A percentile compares a stretch with the other conserved stretches of the same genome.
These are phyloP conservation scores for Globisporangium barbulae DNA, from an alignment of 352 stramenopile genomes.

Conservation along the genomic window DNA sequence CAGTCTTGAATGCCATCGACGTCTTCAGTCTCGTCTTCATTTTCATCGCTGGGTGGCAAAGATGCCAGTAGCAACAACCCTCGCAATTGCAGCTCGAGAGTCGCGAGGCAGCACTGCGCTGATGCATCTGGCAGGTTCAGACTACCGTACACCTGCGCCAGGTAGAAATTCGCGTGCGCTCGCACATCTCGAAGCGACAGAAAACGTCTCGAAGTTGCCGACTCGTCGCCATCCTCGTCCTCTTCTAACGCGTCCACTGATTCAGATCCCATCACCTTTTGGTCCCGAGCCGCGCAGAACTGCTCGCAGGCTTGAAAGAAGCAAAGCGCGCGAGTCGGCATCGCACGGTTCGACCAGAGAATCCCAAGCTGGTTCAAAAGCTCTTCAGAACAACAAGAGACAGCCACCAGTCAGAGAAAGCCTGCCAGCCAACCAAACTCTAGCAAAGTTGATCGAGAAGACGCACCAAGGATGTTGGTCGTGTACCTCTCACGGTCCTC, in stretches of 20 bases:
- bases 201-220: background rate
- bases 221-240: constrained; percentile 6
- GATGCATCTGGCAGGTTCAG: constrained; percentile 49
- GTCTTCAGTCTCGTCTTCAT: background rate
- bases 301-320: constrained; percentile 43
- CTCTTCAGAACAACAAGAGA: constrained; percentile 14
- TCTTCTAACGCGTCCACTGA: background rate
- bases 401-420: background rate
- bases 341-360: constrained; percentile 59
- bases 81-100: constrained; percentile 58
- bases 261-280: background rate
- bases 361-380: constrained; percentile 68
- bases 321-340: constrained; percentile 43
- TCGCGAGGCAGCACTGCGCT: constrained; percentile 55
- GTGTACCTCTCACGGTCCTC: constrained; percentile 18
- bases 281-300: constrained; percentile 17
- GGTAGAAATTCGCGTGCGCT: constrained; percentile 64
- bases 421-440: background rate
- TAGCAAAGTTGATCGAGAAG: too few relatives aligned
- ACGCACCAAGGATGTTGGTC: constrained; percentile 19
- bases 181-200: constrained; percentile 17
- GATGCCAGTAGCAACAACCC: background rate
- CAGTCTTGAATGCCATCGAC: constrained; percentile 43
- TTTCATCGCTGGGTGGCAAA: constrained; percentile 1
- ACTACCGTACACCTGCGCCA: constrained; percentile 63